Evolutionary conservation across 495 filamentous ascomycete genomes (phyloP).

Genomic region (Tricharina praecox): DNA sequence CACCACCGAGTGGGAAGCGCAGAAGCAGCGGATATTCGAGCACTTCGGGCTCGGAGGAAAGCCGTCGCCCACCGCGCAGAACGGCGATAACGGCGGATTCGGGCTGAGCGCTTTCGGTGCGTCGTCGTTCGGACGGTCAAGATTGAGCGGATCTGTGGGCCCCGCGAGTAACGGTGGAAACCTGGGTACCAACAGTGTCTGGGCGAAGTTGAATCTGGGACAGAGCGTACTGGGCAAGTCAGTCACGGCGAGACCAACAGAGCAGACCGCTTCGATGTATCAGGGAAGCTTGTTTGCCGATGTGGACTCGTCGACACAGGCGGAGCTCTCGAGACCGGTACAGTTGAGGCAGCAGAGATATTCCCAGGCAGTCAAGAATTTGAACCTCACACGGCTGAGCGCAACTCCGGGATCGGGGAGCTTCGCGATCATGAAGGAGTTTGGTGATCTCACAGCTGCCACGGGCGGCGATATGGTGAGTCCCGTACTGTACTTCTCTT

Average conservation of each 20-base stretch:
- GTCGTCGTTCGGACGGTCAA: slow-evolving; percentile 25
- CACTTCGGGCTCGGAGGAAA: slow-evolving; percentile 78
- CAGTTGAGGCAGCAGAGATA: slow-evolving; percentile 22
- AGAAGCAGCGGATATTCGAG: slow-evolving; percentile 79
- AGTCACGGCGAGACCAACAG: slow-evolving; percentile 7
- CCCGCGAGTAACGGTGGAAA: slow-evolving; percentile 10
- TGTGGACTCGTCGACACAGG: slow-evolving; percentile 21
- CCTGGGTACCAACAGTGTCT: slow-evolving; percentile 19
- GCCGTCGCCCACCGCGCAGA: slow-evolving; percentile 29
- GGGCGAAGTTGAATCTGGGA: slow-evolving; percentile 21
- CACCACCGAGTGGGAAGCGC: slow-evolving; percentile 85
- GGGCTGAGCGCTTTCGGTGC: slow-evolving; percentile 39
- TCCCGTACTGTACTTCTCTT: too few species aligned
- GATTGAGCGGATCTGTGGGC: slow-evolving; percentile 15
- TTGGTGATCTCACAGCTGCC: slow-evolving; percentile 21
- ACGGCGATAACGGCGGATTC: slow-evolving; percentile 30
- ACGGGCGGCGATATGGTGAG: slow-evolving; percentile 25
- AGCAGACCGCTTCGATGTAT: neutral
- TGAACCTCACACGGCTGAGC: slow-evolving; percentile 23
- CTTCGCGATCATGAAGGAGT: slow-evolving; percentile 22
- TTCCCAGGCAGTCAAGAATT: slow-evolving; percentile 15
- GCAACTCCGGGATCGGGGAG: slow-evolving; percentile 11
- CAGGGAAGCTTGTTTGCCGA: slow-evolving; percentile 18
- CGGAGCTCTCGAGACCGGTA: slow-evolving; percentile 20
- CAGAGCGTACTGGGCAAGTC: slow-evolving; percentile 18